A percentile compares a stretch with the other conserved stretches of the same genome.
These are phyloP conservation scores for Artemisia annua DNA, from an alignment of 129 eudicot genomes.

Conservation along the genomic window DNA sequence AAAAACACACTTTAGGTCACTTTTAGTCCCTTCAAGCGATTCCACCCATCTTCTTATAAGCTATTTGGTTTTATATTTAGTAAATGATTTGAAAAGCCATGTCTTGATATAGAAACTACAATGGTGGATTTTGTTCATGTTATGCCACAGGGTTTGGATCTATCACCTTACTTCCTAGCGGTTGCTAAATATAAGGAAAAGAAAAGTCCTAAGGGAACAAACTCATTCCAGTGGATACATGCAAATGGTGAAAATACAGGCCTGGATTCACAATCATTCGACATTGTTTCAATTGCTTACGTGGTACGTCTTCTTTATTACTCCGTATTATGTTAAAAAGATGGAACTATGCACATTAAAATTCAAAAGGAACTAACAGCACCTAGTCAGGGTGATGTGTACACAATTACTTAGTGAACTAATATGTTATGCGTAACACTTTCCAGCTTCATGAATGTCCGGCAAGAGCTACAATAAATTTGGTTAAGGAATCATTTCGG, in stretches of 20 bases:
- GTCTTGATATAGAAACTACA: not conserved
- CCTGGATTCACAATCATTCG: constrained; percentile 85
- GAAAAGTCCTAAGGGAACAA: constrained; percentile 39
- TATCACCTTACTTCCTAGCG: constrained; percentile 91
- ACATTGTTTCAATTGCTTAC: constrained; percentile 88
- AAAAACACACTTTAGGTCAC: not conserved
- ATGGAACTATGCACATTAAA: not conserved
- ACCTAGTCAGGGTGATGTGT: no score
- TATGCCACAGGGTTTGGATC: constrained; percentile 78
- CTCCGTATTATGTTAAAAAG: not conserved
- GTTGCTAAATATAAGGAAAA: constrained; percentile 87
- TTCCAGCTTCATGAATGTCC: constrained; percentile 96
- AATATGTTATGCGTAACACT: not conserved
- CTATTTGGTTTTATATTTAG: not conserved
- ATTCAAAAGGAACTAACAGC: not conserved
- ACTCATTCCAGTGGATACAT: constrained; percentile 75
- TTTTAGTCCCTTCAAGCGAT: not conserved
- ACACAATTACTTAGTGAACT: no score
- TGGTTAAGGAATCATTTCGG: constrained; percentile 83
- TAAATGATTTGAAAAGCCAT: not conserved
- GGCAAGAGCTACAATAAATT: constrained; percentile 64
- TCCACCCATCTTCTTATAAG: not conserved
- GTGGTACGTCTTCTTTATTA: constrained; percentile 56
- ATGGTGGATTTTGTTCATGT: constrained; percentile 1
- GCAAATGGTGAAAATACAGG: constrained; percentile 94